Percentiles rank a stretch among this genome's conserved stretches.
Evolutionary conservation across 352 stramenopile species (phyloP).

Genomic region (Phytophthora fragariaefolia): DNA sequence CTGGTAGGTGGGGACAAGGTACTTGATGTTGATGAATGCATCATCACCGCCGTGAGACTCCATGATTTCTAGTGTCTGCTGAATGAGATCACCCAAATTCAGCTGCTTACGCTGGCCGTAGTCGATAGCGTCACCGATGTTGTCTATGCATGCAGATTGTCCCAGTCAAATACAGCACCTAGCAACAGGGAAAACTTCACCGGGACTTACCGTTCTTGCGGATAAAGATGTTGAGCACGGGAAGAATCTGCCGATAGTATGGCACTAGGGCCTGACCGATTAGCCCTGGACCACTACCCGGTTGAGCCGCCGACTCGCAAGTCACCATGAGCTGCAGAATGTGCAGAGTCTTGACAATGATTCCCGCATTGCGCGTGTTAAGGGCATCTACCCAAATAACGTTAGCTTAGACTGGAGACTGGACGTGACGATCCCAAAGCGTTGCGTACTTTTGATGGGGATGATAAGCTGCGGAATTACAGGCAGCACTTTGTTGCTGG

Average conservation of each 20-base stretch:
- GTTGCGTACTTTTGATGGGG: conserved; percentile 94
- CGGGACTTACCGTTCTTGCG: conserved; percentile 89
- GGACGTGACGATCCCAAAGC: background rate
- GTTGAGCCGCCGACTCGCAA: conserved; percentile 86
- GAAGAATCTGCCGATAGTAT: conserved; percentile 98
- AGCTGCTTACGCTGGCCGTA: conserved; percentile 95
- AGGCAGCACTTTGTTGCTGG: conserved; percentile 94
- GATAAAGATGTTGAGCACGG: conserved; percentile 98
- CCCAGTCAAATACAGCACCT: background rate
- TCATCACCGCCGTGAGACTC: conserved; percentile 96
- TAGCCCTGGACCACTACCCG: conserved; percentile 82
- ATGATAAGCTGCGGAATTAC: conserved; percentile 98
- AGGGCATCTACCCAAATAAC: conserved; percentile 59
- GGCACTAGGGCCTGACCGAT: conserved; percentile 97
- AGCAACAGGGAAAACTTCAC: background rate
- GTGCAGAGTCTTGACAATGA: conserved; percentile 98
- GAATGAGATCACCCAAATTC: conserved; percentile 96
- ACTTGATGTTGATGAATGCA: conserved; percentile 99
- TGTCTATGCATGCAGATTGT: conserved; percentile 64
- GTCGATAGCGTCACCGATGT: conserved; percentile 96
- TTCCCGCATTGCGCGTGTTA: conserved; percentile 93
- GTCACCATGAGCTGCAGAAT: conserved; percentile 96
- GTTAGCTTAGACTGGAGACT: background rate
- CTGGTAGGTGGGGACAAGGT: conserved; percentile 97
- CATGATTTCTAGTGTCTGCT: conserved; percentile 97